phyloP scores from a whole-genome alignment of 225 moss, liverwort and hornwort species.

The Asterella californica region DNA sequence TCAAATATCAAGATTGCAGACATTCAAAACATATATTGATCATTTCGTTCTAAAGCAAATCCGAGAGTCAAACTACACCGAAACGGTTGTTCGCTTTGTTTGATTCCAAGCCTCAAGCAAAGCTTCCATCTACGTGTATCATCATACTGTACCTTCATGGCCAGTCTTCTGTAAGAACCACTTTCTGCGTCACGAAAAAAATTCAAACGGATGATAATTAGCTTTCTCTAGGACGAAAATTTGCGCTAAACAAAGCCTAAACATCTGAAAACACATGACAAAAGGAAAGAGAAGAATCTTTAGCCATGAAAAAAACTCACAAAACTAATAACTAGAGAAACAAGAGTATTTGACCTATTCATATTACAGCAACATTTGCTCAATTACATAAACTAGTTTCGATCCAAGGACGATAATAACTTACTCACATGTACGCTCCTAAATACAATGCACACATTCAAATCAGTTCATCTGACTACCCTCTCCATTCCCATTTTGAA shows the following conservation, averaged over 20 bases:
- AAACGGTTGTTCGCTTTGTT: not conserved
- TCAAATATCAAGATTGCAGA: not conserved
- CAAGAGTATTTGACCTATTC: not conserved
- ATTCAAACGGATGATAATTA: not conserved
- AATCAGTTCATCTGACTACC: conserved; percentile 27
- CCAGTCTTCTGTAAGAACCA: conserved; percentile 96
- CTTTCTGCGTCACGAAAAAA: conserved; percentile 59
- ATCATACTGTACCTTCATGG: conserved; percentile 62
- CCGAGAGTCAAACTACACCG: not conserved
- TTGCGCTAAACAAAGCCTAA: not conserved
- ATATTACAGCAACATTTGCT: not conserved
- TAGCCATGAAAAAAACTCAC: too few relatives aligned
- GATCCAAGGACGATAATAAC: not conserved
- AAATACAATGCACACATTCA: not conserved
- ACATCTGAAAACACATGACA: not conserved
- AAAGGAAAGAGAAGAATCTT: not conserved
- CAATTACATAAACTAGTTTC: not conserved
- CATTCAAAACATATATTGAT: not conserved
- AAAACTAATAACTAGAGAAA: not conserved
- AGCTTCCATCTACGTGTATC: not conserved
- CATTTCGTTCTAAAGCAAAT: not conserved
- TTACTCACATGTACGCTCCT: not conserved
- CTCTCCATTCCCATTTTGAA: conserved; percentile 13
- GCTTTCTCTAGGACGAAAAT: too few relatives aligned
- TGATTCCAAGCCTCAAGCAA: not conserved